These are phyloP conservation scores for Rhytidhysteron rufulum DNA, from an alignment of 2,329 filamentous ascomycete species.

Conservation along the genomic window DNA sequence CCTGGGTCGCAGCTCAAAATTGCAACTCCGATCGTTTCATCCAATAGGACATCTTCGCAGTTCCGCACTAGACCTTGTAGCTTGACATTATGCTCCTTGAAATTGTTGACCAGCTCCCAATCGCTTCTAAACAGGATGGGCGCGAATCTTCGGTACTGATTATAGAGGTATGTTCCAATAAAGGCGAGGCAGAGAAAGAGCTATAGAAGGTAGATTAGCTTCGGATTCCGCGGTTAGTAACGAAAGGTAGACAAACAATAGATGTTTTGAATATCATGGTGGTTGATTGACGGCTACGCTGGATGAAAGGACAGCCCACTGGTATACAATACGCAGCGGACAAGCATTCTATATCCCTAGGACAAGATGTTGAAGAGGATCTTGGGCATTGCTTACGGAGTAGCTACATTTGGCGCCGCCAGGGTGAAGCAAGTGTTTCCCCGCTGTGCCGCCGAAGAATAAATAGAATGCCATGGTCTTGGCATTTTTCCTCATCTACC, in stretches of 20 bases:
- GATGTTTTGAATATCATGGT: neutral
- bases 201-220: constrained; percentile 2
- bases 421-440: too few species aligned
- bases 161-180: constrained; percentile 22
- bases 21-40: constrained; percentile 32
- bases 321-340: neutral
- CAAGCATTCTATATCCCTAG: neutral
- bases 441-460: too few species aligned
- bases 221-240: neutral
- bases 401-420: neutral
- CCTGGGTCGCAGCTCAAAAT: constrained; percentile 43
- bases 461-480: neutral
- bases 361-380: neutral
- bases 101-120: constrained; percentile 15
- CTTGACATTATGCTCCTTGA: constrained; percentile 27
- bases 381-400: neutral
- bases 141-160: constrained; percentile 18
- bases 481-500: neutral
- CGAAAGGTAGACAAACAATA: neutral
- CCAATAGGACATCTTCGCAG: constrained; percentile 43
- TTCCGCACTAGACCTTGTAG: constrained; percentile 37
- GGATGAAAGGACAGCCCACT: neutral
- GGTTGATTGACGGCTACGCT: neutral
- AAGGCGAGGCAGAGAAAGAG: constrained; percentile 10
- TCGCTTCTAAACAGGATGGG: constrained; percentile 16